Conservation (phyloP, 2,329 filamentous ascomycete genomes). For the Aspergillus sp. region DNA sequence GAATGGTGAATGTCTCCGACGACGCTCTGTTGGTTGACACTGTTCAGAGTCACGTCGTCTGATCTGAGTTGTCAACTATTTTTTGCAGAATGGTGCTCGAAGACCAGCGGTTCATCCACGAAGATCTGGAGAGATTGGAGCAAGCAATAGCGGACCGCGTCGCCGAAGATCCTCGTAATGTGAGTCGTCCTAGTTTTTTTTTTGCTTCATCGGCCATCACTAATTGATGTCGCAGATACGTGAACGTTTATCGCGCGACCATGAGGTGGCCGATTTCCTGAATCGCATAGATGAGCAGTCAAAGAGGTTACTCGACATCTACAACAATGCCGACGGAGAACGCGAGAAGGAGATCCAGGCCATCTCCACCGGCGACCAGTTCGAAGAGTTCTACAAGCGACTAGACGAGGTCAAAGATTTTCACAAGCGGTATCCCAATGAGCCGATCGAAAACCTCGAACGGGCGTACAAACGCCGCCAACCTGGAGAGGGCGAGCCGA, state of each 20-base stretch:
- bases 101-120: slow-evolving; percentile 89
- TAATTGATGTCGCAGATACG: slow-evolving; percentile 65
- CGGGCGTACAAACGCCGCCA: slow-evolving; percentile 77
- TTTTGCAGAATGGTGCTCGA: slow-evolving; percentile 70
- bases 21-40: not conserved
- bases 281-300: slow-evolving; percentile 87
- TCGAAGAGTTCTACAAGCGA: slow-evolving; percentile 89
- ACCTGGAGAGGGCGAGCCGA: slow-evolving; percentile 62
- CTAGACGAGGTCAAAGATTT: slow-evolving; percentile 79
- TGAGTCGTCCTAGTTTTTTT: slow-evolving; percentile 46
- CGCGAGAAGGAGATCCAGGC: slow-evolving; percentile 78
- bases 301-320: slow-evolving; percentile 74
- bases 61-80: not conserved
- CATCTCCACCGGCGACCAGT: slow-evolving; percentile 80
- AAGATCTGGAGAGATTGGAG: slow-evolving; percentile 94
- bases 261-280: slow-evolving; percentile 85
- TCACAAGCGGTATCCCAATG: slow-evolving; percentile 87
- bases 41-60: not conserved
- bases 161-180: slow-evolving; percentile 82
- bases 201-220: slow-evolving; percentile 8
- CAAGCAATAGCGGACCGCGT: slow-evolving; percentile 89
- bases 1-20: slow-evolving; percentile 9
- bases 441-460: slow-evolving; percentile 93
- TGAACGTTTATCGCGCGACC: slow-evolving; percentile 84
- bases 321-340: slow-evolving; percentile 72